Conservation (phyloP, 495 filamentous ascomycete genomes). For the Amphirosellinia nigrospora region DNA sequence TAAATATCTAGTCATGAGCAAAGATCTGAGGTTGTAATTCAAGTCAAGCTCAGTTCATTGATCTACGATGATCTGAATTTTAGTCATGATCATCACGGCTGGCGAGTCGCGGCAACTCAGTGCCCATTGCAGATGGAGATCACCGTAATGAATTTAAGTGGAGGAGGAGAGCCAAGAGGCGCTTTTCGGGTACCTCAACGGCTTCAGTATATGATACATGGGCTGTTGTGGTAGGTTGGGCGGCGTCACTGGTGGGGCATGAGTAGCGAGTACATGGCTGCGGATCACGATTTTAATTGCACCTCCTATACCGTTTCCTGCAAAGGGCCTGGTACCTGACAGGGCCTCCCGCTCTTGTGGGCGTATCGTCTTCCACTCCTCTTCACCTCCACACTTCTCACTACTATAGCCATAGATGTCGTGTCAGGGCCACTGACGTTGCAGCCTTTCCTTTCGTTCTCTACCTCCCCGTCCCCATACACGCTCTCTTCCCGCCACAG, state of each 20-base stretch:
- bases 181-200: constrained; percentile 6
- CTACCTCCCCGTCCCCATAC: constrained; percentile 14
- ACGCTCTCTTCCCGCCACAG: background rate
- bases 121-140: constrained; percentile 2
- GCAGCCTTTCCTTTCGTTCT: constrained; percentile 14
- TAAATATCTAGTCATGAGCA: constrained; percentile 1
- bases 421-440: constrained; percentile 19
- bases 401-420: constrained; percentile 11
- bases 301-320: constrained; percentile 14
- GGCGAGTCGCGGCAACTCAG: constrained; percentile 6
- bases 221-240: background rate
- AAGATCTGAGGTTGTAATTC: background rate
- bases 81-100: background rate
- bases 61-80: constrained; percentile 2
- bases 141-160: constrained; percentile 1
- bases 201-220: background rate
- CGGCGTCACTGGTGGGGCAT: background rate
- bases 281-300: constrained; percentile 21
- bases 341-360: constrained; percentile 1
- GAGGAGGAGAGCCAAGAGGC: background rate
- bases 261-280: constrained; percentile 1
- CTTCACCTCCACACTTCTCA: constrained; percentile 19
- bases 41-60: background rate
- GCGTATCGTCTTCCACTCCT: constrained; percentile 8
- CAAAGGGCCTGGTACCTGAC: constrained; percentile 17